These are phyloP conservation scores for Spergularia azorica DNA, from an alignment of 179 eudicot species.

Conservation along the genomic window DNA sequence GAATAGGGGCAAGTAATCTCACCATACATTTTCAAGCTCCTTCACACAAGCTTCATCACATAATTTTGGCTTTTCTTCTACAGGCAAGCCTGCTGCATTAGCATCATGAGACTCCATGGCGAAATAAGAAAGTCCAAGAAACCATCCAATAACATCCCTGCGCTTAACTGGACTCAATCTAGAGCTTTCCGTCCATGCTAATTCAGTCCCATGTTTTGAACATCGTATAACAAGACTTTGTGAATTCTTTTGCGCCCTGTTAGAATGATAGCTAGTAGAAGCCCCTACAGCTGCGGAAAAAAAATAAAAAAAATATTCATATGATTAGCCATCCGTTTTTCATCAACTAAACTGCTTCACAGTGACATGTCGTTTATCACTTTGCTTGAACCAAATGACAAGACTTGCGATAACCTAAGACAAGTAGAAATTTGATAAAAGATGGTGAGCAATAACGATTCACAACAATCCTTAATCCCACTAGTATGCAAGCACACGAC, in stretches of 20 bases:
- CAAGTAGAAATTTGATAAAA: no score
- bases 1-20: constrained; percentile 57
- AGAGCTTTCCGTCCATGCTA: constrained; percentile 16
- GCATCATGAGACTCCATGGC: constrained; percentile 32
- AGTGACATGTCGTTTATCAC: background rate
- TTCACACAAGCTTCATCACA: constrained; percentile 84
- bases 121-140: constrained; percentile 53
- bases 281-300: constrained; percentile 33
- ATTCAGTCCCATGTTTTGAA: constrained; percentile 29
- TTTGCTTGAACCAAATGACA: background rate
- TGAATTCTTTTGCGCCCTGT: constrained; percentile 20
- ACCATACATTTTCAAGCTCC: constrained; percentile 99
- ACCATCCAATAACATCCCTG: constrained; percentile 47
- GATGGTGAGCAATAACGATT: no score
- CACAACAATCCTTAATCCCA: no score
- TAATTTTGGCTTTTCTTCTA: constrained; percentile 80
- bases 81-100: constrained; percentile 84
- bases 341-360: constrained; percentile 1
- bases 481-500: no score
- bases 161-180: constrained; percentile 37
- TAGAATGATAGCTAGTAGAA: constrained; percentile 17
- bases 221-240: constrained; percentile 30
- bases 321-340: background rate
- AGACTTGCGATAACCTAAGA: no score
- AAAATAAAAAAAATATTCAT: constrained; percentile 38